Evolutionary conservation across 2,329 filamentous ascomycete species (phyloP).

Genomic region (Chalaropsis thielavioides): DNA sequence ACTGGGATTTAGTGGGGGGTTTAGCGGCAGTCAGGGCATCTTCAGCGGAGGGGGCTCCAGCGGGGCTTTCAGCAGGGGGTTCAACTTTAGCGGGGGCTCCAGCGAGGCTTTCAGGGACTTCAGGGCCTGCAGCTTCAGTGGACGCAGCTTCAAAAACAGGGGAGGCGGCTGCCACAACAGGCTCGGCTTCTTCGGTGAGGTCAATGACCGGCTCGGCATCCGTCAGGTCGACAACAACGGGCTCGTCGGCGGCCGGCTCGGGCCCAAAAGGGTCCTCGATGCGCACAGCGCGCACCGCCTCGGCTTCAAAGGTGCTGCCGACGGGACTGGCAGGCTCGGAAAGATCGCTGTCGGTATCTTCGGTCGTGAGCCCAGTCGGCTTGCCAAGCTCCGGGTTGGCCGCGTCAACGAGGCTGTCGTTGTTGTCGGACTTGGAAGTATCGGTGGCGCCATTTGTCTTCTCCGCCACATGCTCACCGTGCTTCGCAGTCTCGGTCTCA

Average conservation of each 20-base stretch:
- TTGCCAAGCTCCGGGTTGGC: neutral
- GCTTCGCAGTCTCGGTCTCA: neutral
- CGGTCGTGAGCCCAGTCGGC: neutral
- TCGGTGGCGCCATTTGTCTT: neutral
- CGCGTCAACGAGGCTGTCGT: neutral
- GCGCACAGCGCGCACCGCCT: neutral
- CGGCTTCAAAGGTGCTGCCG: neutral
- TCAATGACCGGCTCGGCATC: neutral
- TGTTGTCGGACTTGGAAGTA: neutral
- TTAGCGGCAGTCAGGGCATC: neutral
- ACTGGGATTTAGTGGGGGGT: neutral
- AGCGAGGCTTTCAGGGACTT: too few relatives aligned
- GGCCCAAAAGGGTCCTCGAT: neutral
- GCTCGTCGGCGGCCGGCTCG: neutral
- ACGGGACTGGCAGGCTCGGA: neutral
- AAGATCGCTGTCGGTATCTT: neutral
- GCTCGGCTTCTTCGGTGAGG: too few relatives aligned
- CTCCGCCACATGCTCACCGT: neutral
- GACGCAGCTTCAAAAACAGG: neutral
- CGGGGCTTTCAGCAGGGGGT: neutral
- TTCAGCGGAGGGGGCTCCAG: neutral
- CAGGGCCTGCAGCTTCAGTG: neutral
- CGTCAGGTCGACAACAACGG: neutral
- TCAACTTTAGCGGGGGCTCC: neutral
- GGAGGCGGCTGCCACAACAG: too few relatives aligned